Evolutionary conservation across 805 yeast genomes (phyloP), one percentile per base, ranked within the genome.

Genomic region (Blastobotrys robertii): DNA sequence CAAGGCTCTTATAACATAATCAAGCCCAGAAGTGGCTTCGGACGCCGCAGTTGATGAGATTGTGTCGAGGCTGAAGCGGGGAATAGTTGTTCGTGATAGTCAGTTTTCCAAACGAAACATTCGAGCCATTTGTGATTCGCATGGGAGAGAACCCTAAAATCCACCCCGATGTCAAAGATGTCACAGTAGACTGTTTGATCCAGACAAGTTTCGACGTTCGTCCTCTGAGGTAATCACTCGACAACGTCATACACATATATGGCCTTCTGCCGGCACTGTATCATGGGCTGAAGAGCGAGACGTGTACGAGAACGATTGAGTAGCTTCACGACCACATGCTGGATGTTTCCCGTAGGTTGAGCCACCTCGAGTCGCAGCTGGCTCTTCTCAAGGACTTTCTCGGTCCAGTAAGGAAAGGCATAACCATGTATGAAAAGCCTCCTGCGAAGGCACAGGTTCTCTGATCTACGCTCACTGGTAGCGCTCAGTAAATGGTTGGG

Each of bases 1-100:
- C n/a, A 77, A 85, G 43, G 76, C 79, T 28, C 48, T 67, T 41
- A 55, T 62, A 2, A 66, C 39, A n/a, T 3, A 36, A 35, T 1
- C 30, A 30, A 10, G 29, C 42, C 6, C n/a, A 30, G 6, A 37
- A 84, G 45, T 75, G 92, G 1, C 66, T 92, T 85, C 96, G 59
- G 92, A 92, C 66, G 99, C 99, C 1, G 99, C 99, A 9, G 96
- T 92, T 3, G 99, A 92, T 64, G 98, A 92, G 58, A 69, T 92
- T 47, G 90, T 87, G 11, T 54, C 87, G n/a, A 80, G 99, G 58
- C 66, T 92, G 46, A 77, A 80, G 50, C 69, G 67, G n/a, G 97
- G 96, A 4, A 78, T 88, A 1, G 61, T 62, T 37, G 38, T 51
- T 22, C 29, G 38, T 19, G 69, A 74, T 50, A 6, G 6, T 19